phyloP scores from a whole-genome alignment of 2,329 filamentous ascomycete species.

The Ramularia collo-cygni region DNA sequence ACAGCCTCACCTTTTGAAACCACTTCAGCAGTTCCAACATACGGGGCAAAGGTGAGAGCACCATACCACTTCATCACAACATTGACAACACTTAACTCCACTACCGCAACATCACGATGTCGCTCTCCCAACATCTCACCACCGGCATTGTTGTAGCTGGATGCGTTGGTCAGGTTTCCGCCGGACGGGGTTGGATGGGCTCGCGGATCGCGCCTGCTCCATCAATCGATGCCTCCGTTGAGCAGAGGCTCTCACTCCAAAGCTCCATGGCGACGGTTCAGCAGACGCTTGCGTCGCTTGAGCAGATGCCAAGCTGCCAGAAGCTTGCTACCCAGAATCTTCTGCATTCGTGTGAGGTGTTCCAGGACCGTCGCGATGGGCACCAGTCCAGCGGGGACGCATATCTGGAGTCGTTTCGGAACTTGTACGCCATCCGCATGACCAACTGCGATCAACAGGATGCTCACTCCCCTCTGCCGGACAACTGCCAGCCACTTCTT shows the following conservation, averaged over 20 bases:
- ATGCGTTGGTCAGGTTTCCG: too few relatives aligned
- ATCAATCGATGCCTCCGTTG: neutral
- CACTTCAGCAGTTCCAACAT: neutral
- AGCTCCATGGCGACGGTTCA: constrained; percentile 30
- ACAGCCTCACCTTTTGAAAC: neutral
- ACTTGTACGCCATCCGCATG: constrained; percentile 55
- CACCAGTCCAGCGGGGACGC: constrained; percentile 15
- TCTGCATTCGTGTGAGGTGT: constrained; percentile 47
- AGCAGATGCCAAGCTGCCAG: constrained; percentile 45
- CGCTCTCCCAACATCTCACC: neutral
- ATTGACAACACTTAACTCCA: neutral
- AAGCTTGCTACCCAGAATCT: constrained; percentile 46
- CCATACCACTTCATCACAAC: too few relatives aligned
- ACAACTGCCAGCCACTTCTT: constrained; percentile 45
- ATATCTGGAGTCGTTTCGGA: constrained; percentile 30
- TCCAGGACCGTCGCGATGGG: constrained; percentile 32
- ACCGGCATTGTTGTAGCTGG: too few relatives aligned
- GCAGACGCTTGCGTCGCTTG: constrained; percentile 38
- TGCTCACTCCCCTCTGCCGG: constrained; percentile 45
- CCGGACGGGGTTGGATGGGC: neutral
- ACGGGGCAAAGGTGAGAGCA: too few relatives aligned
- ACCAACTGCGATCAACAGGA: constrained; percentile 57
- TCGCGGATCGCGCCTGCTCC: neutral
- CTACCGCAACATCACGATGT: constrained; percentile 3
- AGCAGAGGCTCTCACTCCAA: constrained; percentile 2